Percentiles rank a stretch among this genome's conserved stretches.
These are phyloP conservation scores for Debaryomycetaceae sp. DNA, from an alignment of 1,139 yeast genomes.

Conservation along the genomic window DNA sequence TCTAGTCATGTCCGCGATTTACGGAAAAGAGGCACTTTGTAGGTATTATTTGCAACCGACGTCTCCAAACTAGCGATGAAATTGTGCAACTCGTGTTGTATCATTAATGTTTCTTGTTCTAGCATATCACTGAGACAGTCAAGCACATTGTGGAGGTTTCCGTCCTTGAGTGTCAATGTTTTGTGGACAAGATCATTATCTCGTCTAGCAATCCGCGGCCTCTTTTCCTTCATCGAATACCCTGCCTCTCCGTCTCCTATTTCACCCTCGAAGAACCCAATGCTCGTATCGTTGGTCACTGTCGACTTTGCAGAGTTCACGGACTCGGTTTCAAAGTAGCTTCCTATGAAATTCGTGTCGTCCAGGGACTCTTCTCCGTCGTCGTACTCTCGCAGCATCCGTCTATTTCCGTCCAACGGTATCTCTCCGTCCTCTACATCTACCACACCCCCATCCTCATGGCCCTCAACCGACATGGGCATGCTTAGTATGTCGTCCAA, in stretches of 20 bases:
- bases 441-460: not conserved
- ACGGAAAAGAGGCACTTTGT: conserved; percentile 1
- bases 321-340: not conserved
- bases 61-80: conserved; percentile 2
- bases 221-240: not conserved
- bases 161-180: conserved; percentile 3
- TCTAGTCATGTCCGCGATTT: not conserved
- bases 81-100: conserved; percentile 3
- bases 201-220: not conserved
- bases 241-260: not conserved
- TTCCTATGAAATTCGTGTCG: not conserved
- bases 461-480: not conserved
- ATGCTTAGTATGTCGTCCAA: not conserved
- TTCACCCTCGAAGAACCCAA: not conserved
- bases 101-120: conserved; percentile 6
- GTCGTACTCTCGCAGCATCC: not conserved
- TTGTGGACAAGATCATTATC: conserved; percentile 2
- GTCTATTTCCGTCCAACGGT: not conserved
- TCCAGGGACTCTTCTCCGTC: not conserved
- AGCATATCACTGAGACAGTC: conserved; percentile 10
- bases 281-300: not conserved
- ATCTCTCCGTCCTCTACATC: not conserved
- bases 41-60: conserved; percentile 2
- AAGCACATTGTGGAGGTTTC: conserved; percentile 6
- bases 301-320: not conserved